phyloP scores from a whole-genome alignment of 371 early-diverging fungal species.

The Encephalitozoon hellem region DNA sequence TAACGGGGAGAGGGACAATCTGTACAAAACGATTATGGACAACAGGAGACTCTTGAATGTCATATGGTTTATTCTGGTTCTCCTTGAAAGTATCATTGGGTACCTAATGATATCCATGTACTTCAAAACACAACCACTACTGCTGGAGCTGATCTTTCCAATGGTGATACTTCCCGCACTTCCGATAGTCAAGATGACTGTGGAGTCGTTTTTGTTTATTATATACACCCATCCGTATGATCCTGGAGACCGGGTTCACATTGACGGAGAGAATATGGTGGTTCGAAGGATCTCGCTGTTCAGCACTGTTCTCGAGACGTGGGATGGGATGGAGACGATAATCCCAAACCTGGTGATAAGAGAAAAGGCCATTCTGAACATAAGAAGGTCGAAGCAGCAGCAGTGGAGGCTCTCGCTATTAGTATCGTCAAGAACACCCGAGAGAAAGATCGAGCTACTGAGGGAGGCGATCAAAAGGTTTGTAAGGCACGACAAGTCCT shows the following conservation, averaged over 20 bases:
- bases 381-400: constrained; percentile 55
- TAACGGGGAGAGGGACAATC: constrained; percentile 55
- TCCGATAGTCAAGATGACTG: constrained; percentile 23
- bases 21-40: constrained; percentile 53
- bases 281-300: constrained; percentile 58
- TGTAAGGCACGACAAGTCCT: constrained; percentile 35
- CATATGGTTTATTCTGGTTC: constrained; percentile 26
- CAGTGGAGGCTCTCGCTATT: constrained; percentile 45
- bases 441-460: constrained; percentile 13
- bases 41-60: constrained; percentile 40
- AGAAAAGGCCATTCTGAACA: constrained; percentile 49
- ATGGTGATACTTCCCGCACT: constrained; percentile 48
- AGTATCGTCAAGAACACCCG: constrained; percentile 22
- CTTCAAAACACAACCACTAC: constrained; percentile 32
- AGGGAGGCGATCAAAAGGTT: constrained; percentile 32
- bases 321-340: constrained; percentile 57
- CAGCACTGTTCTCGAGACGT: constrained; percentile 53
- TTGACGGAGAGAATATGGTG: constrained; percentile 59
- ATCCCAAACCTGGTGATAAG: constrained; percentile 52
- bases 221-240: constrained; percentile 60
- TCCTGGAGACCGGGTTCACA: constrained; percentile 59
- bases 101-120: constrained; percentile 30
- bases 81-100: constrained; percentile 36
- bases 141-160: constrained; percentile 39
- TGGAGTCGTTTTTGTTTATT: constrained; percentile 60